Base-by-base conservation (phyloP, 768 basidiomycete genomes). In the Coprinopsis sp. region DNA sequence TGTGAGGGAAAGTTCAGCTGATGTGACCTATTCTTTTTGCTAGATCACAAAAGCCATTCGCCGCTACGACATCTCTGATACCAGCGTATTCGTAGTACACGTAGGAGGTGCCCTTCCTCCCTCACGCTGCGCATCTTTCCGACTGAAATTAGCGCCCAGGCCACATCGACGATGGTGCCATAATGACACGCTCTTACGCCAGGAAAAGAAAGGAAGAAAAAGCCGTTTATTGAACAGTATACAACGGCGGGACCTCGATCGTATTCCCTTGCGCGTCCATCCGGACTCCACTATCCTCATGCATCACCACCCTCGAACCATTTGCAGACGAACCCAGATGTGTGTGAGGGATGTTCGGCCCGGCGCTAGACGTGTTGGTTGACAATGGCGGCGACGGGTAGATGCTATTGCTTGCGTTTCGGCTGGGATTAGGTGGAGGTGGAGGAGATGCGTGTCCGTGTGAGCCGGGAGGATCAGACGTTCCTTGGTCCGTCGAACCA, bases 31-130 rank as follows among this genome's bases (percentile, higher is more conserved):
- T 16, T 25, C 23, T 3, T 21, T n/a, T 28, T 49, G 33, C 7
- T 46, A 94, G 91, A 97, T 98, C 43, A 79, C 85, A 2, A 93
- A 98, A 56, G 86, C 87, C 0, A 79, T 98, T 49, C 76, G 81
- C 40, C 79, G 89, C 47, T 95, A 91, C 56, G 94, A 94, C 4
- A 72, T 96, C 5, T 84, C 86, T 0, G 81, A 85, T 33, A 64
- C 63, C 4, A 84, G 78, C 22, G n/a, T n/a, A n/a, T n/a, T n/a
- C n/a, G n/a, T n/a, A n/a, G n/a, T n/a, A n/a, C n/a, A n/a, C n/a
- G n/a, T n/a, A n/a, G n/a, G n/a, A n/a, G n/a, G n/a, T n/a, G n/a
- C n/a, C n/a, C n/a, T n/a, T n/a, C n/a, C n/a, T n/a, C n/a, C n/a
- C n/a, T n/a, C n/a, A n/a, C n/a, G n/a, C n/a, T n/a, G n/a, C n/a